These are phyloP conservation scores for Talaromyces stipitatus DNA, from an alignment of 495 filamentous ascomycete genomes.

Conservation along the genomic window DNA sequence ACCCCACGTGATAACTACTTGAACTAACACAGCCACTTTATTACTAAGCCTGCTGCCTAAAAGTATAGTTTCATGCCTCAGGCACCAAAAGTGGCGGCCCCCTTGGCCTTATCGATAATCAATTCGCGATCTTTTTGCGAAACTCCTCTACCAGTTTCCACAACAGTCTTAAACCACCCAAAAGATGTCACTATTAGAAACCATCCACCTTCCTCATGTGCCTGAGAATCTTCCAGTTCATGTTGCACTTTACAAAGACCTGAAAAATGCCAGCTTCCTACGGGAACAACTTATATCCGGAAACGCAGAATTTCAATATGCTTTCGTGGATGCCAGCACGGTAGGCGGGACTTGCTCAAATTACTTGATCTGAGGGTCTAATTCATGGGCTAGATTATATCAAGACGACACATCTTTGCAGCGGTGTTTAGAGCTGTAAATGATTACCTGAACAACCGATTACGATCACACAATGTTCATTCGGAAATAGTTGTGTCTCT, in stretches of 20 bases:
- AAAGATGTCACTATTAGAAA: slow-evolving; percentile 24
- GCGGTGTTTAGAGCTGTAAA: slow-evolving; percentile 75
- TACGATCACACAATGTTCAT: slow-evolving; percentile 82
- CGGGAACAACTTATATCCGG: slow-evolving; percentile 72
- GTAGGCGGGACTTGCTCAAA: slow-evolving; percentile 28
- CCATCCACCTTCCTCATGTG: slow-evolving; percentile 61
- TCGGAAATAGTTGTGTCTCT: slow-evolving; percentile 86
- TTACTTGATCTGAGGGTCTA: background rate
- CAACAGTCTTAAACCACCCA: background rate
- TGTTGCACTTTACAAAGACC: slow-evolving; percentile 63
- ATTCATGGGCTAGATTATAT: slow-evolving; percentile 43
- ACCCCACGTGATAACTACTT: background rate
- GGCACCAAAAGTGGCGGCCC: background rate
- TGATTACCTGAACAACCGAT: slow-evolving; percentile 47
- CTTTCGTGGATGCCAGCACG: slow-evolving; percentile 77
- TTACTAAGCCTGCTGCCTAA: background rate
- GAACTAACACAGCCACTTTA: background rate
- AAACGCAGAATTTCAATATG: slow-evolving; percentile 83
- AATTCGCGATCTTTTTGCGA: background rate
- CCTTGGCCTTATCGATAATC: background rate
- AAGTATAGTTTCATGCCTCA: background rate
- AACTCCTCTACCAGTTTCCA: background rate
- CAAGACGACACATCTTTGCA: slow-evolving; percentile 62
- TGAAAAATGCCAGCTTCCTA: slow-evolving; percentile 69
- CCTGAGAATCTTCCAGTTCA: slow-evolving; percentile 58